These are phyloP conservation scores for Starmerella sp. DNA, from an alignment of 805 yeast species.

Conservation along the genomic window DNA sequence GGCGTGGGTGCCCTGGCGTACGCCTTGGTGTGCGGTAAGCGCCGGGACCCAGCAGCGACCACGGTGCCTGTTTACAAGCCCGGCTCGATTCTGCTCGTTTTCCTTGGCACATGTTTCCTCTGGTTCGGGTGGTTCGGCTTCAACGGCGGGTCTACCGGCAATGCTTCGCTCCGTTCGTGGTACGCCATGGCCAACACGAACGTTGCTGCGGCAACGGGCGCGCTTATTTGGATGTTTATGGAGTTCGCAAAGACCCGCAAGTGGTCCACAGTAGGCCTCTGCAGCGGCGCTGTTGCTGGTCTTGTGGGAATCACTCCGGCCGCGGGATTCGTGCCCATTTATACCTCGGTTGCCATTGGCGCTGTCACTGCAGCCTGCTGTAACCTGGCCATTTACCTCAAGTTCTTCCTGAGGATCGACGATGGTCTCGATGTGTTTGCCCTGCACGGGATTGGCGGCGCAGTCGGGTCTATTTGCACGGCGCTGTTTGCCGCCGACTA, in stretches of 20 bases:
- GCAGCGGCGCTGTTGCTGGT: conserved; percentile 89
- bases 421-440: conserved; percentile 91
- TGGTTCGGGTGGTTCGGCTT: conserved; percentile 99
- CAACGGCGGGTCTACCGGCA: conserved; percentile 97
- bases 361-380: conserved; percentile 63
- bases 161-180: conserved; percentile 85
- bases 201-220: conserved; percentile 88
- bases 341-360: conserved; percentile 79
- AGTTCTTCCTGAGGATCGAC: conserved; percentile 62
- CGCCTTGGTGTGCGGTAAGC: conserved; percentile 82
- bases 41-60: conserved; percentile 63
- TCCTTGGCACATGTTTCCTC: conserved; percentile 82
- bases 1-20: conserved; percentile 94
- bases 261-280: conserved; percentile 89
- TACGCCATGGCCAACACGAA: conserved; percentile 90
- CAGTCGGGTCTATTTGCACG: conserved; percentile 49
- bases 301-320: conserved; percentile 94
- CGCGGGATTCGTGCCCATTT: conserved; percentile 90
- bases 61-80: conserved; percentile 79
- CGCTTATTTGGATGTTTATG: conserved; percentile 84
- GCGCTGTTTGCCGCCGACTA: conserved; percentile 93
- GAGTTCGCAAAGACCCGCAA: conserved; percentile 81
- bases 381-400: conserved; percentile 77
- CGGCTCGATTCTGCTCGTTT: conserved; percentile 82
- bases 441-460: conserved; percentile 37